Conservation (phyloP, 805 yeast genomes). For the Kluyveromyces siamensis region DNA sequence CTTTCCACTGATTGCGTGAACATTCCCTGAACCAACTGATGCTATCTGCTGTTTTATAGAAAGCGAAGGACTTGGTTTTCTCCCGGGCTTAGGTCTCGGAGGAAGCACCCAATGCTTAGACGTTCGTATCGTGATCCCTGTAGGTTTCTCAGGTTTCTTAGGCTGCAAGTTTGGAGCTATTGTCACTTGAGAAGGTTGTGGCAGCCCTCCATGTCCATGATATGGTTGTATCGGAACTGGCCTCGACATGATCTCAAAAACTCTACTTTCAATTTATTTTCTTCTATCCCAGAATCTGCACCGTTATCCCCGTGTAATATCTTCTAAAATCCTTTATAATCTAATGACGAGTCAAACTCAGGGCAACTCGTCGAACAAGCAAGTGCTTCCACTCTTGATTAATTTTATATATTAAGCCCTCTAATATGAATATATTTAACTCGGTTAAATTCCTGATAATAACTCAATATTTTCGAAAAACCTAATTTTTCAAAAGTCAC, state of each 20-base stretch:
- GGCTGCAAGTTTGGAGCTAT: slow-evolving; percentile 8
- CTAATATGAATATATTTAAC: neutral
- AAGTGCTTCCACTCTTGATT: neutral
- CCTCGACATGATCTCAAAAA: slow-evolving; percentile 1
- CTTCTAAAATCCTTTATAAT: neutral
- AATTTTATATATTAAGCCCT: too few species aligned
- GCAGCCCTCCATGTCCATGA: neutral
- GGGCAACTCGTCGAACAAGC: neutral
- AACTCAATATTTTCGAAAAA: neutral
- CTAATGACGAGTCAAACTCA: neutral
- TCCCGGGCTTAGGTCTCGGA: slow-evolving; percentile 72
- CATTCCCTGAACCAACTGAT: neutral
- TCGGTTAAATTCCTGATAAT: neutral
- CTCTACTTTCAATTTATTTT: neutral
- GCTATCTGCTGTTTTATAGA: slow-evolving; percentile 2
- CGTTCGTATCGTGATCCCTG: slow-evolving; percentile 37
- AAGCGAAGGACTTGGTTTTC: slow-evolving; percentile 32
- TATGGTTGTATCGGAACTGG: neutral
- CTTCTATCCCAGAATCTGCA: neutral
- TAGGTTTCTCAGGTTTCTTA: slow-evolving; percentile 8
- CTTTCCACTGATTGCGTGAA: neutral
- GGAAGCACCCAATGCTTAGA: slow-evolving; percentile 80
- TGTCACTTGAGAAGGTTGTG: slow-evolving; percentile 2
- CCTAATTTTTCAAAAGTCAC: neutral
- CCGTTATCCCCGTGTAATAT: neutral